Conservation (phyloP, 2,329 filamentous ascomycete species). For the Lachnellula willkommii region DNA sequence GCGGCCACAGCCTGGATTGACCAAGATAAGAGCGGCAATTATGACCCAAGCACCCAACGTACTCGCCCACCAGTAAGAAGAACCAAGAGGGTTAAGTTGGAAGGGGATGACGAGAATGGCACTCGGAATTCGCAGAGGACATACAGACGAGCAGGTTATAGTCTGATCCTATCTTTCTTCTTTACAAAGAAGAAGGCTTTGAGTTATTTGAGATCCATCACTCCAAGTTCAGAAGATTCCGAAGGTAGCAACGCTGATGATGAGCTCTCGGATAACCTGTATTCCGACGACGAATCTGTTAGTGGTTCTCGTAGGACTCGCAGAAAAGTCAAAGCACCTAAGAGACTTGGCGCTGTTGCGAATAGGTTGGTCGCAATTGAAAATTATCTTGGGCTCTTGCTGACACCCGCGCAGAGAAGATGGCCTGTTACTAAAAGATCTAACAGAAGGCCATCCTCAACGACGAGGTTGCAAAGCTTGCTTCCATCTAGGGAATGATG, state of each 20-base stretch:
- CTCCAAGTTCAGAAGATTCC: not conserved
- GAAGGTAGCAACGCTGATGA: conserved; percentile 1
- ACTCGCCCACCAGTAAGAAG: not conserved
- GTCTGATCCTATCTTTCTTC: conserved; percentile 13
- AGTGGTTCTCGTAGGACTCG: conserved; percentile 1
- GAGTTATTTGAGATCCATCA: conserved; percentile 16
- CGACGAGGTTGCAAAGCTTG: conserved; percentile 26
- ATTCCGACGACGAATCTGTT: conserved; percentile 4
- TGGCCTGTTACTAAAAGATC: conserved; percentile 16
- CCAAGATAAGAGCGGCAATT: conserved; percentile 26
- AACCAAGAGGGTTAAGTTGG: conserved; percentile 1
- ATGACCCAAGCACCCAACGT: conserved; percentile 19
- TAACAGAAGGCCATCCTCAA: conserved; percentile 21
- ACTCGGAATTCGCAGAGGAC: not conserved
- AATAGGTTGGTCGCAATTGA: not conserved
- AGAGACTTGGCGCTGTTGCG: not conserved
- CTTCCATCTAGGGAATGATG: conserved; percentile 20
- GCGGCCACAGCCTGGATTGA: conserved; percentile 19
- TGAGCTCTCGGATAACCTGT: not conserved
- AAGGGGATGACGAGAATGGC: conserved; percentile 1
- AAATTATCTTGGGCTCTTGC: not conserved
- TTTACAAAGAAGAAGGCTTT: conserved; percentile 8
- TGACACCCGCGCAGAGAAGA: conserved; percentile 16
- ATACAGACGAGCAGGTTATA: conserved; percentile 8
- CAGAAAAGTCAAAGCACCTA: not conserved